These are phyloP conservation scores for Lactarius hatsudake DNA, from an alignment of 768 basidiomycete genomes.

Conservation along the genomic window DNA sequence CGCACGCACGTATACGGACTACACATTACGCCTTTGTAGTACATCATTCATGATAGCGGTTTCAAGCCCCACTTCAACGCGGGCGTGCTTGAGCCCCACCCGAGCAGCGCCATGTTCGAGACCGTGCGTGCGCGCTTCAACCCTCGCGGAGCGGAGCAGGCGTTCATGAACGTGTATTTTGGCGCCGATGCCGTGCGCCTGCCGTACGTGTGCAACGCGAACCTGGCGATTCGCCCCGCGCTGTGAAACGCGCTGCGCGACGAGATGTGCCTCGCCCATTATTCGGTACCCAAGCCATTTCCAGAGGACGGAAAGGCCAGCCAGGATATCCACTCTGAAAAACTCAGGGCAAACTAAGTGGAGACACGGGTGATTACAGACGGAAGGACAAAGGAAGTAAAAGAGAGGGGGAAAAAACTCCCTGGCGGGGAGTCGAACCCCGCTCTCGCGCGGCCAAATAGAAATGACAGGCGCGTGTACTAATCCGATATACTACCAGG, in stretches of 20 bases:
- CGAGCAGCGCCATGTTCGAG: constrained; percentile 30
- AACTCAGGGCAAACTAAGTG: too few species aligned
- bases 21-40: background rate
- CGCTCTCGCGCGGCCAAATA: constrained; percentile 30
- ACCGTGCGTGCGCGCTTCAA: constrained; percentile 37
- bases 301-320: constrained; percentile 25
- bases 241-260: constrained; percentile 36
- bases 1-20: background rate
- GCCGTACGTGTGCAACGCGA: constrained; percentile 39
- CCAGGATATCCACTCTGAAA: too few species aligned
- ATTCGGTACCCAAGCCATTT: constrained; percentile 34
- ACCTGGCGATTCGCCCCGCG: constrained; percentile 36
- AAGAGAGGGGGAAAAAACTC: constrained; percentile 1
- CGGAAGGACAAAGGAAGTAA: too few species aligned
- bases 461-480: constrained; percentile 23
- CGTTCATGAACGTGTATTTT: constrained; percentile 42
- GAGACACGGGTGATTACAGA: too few species aligned
- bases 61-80: constrained; percentile 41
- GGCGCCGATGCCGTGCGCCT: constrained; percentile 35
- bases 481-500: constrained; percentile 26
- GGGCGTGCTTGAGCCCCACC: too few species aligned
- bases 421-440: constrained; percentile 36
- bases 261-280: constrained; percentile 38
- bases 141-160: constrained; percentile 41
- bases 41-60: constrained; percentile 20